Percentiles rank a stretch among this genome's conserved stretches.
phyloP scores from a whole-genome alignment of 164 flowering plant species.

The Magnolia sinica region DNA sequence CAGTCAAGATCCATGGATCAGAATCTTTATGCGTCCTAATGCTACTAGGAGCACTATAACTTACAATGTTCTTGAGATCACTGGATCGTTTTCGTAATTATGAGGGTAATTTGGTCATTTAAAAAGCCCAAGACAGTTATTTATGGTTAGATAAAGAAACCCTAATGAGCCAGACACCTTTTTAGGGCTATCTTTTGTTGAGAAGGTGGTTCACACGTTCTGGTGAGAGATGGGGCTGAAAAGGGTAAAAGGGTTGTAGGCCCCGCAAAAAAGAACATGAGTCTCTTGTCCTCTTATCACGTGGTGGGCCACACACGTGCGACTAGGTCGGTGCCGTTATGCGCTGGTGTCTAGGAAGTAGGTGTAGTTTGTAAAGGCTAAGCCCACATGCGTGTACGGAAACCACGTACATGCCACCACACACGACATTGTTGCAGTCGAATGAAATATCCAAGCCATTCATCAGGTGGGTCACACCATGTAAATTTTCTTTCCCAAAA shows the following conservation, averaged over 20 bases:
- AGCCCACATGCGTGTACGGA: no score
- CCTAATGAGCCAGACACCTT: background rate
- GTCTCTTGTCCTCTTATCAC: background rate
- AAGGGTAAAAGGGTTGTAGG: background rate
- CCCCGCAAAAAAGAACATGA: background rate
- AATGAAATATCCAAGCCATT: no score
- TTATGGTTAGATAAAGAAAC: background rate
- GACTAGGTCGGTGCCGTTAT: background rate
- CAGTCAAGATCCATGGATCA: no score
- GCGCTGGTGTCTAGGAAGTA: background rate
- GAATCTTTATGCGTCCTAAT: no score
- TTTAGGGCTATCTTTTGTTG: background rate
- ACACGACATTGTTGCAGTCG: no score
- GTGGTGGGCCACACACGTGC: background rate
- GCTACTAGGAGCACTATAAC: no score
- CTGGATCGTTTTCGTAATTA: background rate
- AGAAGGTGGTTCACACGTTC: constrained; percentile 6
- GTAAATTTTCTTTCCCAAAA: no score
- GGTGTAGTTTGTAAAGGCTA: background rate
- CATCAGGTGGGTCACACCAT: no score
- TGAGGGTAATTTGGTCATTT: background rate
- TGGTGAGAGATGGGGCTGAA: background rate
- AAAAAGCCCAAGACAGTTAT: background rate
- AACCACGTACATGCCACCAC: no score
- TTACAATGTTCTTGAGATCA: no score